Percentiles rank a stretch among this genome's conserved stretches.
phyloP scores from a whole-genome alignment of 2,329 filamentous ascomycete species.

The Colletotrichum tabaci region DNA sequence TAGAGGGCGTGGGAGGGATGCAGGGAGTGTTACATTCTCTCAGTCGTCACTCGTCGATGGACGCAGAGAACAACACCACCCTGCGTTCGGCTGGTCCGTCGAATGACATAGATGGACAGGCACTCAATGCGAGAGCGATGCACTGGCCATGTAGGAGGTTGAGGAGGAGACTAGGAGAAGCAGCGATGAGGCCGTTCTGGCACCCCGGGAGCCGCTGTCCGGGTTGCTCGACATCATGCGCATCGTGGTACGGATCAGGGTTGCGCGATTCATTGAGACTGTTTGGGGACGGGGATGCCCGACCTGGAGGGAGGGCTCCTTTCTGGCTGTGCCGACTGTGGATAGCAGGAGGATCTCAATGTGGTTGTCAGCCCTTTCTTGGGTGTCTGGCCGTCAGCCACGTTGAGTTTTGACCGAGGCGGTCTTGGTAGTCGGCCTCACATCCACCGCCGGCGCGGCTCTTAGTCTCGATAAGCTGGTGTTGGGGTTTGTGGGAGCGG shows the following conservation, averaged over 20 bases:
- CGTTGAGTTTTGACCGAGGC: slow-evolving; percentile 8
- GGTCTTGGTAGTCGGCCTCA: slow-evolving; percentile 9
- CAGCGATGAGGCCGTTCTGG: slow-evolving; percentile 1
- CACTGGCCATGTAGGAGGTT: slow-evolving; percentile 32
- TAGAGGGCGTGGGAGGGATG: slow-evolving; percentile 2
- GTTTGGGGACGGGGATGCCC: slow-evolving; percentile 35
- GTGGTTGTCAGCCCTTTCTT: not conserved
- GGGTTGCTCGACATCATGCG: slow-evolving; percentile 33
- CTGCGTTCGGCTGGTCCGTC: slow-evolving; percentile 10
- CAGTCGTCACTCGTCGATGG: not conserved
- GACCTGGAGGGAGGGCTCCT: slow-evolving; percentile 12
- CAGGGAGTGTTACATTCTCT: not conserved
- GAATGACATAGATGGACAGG: slow-evolving; percentile 21
- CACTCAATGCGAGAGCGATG: slow-evolving; percentile 26
- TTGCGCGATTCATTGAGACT: slow-evolving; percentile 36
- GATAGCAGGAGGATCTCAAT: not conserved
- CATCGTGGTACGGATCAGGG: slow-evolving; percentile 27
- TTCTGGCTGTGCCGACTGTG: slow-evolving; percentile 27
- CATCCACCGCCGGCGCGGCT: not conserved
- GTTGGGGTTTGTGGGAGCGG: slow-evolving; percentile 16
- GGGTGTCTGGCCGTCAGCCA: slow-evolving; percentile 6
- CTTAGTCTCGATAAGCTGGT: slow-evolving; percentile 10
- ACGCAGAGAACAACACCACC: not conserved
- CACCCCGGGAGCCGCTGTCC: slow-evolving; percentile 3
- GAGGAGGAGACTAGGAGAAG: slow-evolving; percentile 7